These are phyloP conservation scores for Auriscalpium microsporum DNA, from an alignment of 768 basidiomycete species.

Conservation along the genomic window DNA sequence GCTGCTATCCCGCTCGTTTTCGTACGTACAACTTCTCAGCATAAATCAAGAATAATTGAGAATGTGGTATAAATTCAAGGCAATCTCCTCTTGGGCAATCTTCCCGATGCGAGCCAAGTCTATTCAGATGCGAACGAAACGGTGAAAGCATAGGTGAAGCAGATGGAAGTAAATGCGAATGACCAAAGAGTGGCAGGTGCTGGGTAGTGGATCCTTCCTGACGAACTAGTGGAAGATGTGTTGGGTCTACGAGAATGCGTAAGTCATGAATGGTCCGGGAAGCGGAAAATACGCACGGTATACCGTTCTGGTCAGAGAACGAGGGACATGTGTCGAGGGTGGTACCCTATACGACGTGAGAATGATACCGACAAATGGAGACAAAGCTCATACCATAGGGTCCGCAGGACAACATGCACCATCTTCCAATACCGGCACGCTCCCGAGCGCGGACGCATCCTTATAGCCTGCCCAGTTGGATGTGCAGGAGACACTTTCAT, in stretches of 20 bases:
- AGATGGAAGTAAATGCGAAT: background rate
- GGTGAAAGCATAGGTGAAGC: background rate
- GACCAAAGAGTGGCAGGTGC: background rate
- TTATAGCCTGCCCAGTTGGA: constrained; percentile 55
- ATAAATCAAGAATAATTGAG: too few relatives aligned
- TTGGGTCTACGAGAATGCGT: constrained; percentile 21
- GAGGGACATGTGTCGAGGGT: constrained; percentile 50
- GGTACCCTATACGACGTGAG: constrained; percentile 5
- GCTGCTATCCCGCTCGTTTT: too few relatives aligned
- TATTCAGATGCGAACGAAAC: background rate
- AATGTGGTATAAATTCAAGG: background rate
- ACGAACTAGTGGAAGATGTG: constrained; percentile 16
- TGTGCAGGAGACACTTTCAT: constrained; percentile 54
- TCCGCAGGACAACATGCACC: constrained; percentile 68
- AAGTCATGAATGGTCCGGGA: background rate
- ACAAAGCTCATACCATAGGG: constrained; percentile 38
- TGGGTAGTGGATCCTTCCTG: background rate
- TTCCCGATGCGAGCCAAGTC: background rate
- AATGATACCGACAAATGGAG: background rate
- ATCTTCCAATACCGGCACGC: constrained; percentile 45
- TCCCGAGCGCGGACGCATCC: constrained; percentile 57
- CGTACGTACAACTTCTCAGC: too few relatives aligned
- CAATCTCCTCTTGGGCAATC: background rate
- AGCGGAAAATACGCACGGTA: constrained; percentile 41
- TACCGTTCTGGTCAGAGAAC: constrained; percentile 56